Evolutionary conservation across 148 eudicot species (phyloP).

Genomic region (Rhododendron vialii): DNA sequence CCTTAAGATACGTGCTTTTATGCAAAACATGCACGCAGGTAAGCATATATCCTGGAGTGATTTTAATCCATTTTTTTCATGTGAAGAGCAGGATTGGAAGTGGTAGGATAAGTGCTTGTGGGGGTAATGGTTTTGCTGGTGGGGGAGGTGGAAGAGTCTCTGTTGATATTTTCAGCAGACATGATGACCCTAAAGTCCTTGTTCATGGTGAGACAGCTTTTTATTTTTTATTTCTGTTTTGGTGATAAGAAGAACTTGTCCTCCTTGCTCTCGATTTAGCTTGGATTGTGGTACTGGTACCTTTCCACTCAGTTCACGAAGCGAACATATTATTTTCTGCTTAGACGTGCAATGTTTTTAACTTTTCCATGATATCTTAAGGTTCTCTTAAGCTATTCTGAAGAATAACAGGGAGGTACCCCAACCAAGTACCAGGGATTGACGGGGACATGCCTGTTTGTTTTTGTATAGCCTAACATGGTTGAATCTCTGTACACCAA

Average conservation of each 20-base stretch:
- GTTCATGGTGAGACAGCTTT: constrained; percentile 58
- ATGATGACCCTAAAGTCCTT: constrained; percentile 64
- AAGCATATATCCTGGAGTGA: neutral
- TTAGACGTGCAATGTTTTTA: neutral
- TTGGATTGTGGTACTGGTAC: neutral
- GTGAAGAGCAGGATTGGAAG: constrained; percentile 74
- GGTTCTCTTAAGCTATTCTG: neutral
- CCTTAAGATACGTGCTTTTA: neutral
- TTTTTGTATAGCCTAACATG: neutral
- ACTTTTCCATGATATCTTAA: neutral
- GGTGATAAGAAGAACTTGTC: neutral
- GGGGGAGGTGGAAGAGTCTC: constrained; percentile 98
- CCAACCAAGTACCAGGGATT: neutral
- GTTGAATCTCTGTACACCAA: neutral
- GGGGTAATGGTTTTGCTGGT: constrained; percentile 92
- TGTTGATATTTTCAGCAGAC: constrained; percentile 91
- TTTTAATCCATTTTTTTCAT: constrained; percentile 17
- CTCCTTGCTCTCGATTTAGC: neutral
- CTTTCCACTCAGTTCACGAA: too few species aligned
- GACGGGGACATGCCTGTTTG: neutral
- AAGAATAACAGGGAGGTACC: neutral
- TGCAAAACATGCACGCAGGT: neutral
- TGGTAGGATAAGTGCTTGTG: constrained; percentile 82
- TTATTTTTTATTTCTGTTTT: neutral
- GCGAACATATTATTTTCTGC: neutral